Conservation (phyloP, 345 rosid genomes). For the Populus deltoides region DNA sequence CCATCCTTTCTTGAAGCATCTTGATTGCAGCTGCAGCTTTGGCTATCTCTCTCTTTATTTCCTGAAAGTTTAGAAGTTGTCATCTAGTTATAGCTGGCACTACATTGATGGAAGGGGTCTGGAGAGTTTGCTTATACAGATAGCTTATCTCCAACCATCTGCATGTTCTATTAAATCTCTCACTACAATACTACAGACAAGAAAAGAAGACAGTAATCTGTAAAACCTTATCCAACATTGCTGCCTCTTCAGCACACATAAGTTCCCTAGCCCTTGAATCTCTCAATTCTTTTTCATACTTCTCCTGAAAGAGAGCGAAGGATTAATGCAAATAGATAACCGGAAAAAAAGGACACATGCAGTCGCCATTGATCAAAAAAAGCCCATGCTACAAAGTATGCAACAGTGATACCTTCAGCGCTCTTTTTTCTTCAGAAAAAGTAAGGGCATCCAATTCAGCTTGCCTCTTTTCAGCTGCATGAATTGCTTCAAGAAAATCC, state of each 20-base stretch:
- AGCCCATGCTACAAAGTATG: slow-evolving; percentile 5
- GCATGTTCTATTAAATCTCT: neutral
- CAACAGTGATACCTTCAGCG: slow-evolving; percentile 56
- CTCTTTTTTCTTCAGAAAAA: slow-evolving; percentile 67
- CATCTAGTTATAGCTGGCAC: neutral
- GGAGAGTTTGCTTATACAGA: neutral
- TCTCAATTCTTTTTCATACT: slow-evolving; percentile 82
- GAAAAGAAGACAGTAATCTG: slow-evolving; percentile 13
- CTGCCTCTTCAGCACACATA: slow-evolving; percentile 94
- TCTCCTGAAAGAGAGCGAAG: slow-evolving; percentile 46
- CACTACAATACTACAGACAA: neutral
- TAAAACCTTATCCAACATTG: slow-evolving; percentile 85
- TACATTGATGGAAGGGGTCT: neutral
- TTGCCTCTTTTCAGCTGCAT: slow-evolving; percentile 85
- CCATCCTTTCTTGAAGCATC: slow-evolving; percentile 79
- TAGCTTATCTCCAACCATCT: neutral
- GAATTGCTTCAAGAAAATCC: slow-evolving; percentile 84
- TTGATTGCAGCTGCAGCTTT: slow-evolving; percentile 84
- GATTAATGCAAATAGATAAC: neutral
- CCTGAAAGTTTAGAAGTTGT: slow-evolving; percentile 44
- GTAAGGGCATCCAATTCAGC: slow-evolving; percentile 78
- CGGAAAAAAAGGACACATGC: neutral
- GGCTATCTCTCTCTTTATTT: slow-evolving; percentile 83
- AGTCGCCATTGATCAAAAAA: slow-evolving; percentile 9
- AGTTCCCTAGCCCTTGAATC: slow-evolving; percentile 90